phyloP scores from a whole-genome alignment of 768 basidiomycete species.

The Termitomyces titanicus region DNA sequence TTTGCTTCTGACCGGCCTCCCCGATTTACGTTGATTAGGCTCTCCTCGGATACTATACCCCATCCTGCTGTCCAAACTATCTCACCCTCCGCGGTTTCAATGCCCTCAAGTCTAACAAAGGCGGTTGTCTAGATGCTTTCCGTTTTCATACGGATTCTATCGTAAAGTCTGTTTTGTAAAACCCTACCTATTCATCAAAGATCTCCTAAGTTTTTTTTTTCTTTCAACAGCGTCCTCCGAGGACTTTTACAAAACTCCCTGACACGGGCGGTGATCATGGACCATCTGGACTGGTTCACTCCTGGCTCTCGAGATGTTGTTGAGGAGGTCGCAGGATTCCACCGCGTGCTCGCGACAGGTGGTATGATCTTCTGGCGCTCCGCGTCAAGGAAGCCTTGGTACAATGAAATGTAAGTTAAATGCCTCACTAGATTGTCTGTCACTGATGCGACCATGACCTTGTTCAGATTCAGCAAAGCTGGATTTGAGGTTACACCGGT shows the following conservation, averaged over 20 bases:
- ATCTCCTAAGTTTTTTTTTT: background rate
- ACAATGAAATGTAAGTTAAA: constrained; percentile 40
- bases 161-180: constrained; percentile 43
- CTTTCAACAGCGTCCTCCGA: constrained; percentile 24
- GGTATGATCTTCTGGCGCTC: constrained; percentile 68
- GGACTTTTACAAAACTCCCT: constrained; percentile 37
- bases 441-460: background rate
- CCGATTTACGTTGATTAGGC: constrained; percentile 19
- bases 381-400: constrained; percentile 65
- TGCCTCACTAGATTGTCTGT: no score
- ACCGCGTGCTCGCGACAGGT: constrained; percentile 51
- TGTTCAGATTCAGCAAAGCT: constrained; percentile 41
- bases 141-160: constrained; percentile 73
- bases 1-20: background rate
- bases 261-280: constrained; percentile 69
- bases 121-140: constrained; percentile 47
- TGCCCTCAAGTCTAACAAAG: constrained; percentile 44
- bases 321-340: constrained; percentile 52
- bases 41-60: constrained; percentile 53
- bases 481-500: constrained; percentile 55
- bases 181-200: background rate
- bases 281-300: constrained; percentile 60
- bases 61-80: constrained; percentile 58
- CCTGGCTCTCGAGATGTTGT: constrained; percentile 45
- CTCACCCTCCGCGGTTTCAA: constrained; percentile 61